Evolutionary conservation across 2,329 filamentous ascomycete genomes (phyloP), one percentile per base, ranked within the genome.

Genomic region (Dothistroma septosporum): DNA sequence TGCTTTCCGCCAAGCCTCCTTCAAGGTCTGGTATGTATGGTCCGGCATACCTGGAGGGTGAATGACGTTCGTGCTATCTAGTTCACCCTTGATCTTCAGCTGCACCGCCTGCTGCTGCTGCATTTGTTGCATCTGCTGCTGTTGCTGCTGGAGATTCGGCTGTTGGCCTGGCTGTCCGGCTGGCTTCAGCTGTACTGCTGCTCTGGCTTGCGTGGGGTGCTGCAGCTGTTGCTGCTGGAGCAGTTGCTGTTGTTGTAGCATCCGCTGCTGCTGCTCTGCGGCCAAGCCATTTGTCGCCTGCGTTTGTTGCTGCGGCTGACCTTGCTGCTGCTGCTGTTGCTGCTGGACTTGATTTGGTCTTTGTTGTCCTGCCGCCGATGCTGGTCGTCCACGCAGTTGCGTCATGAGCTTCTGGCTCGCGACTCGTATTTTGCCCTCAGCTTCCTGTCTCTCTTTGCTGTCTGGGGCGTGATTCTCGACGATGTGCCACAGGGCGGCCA

Each of bases 401-500:
- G 67, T 64, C 70, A 77, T 82, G 64, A 78, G 70, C 66, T 76
- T 78, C 73, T 80, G 79, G 48, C 78, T 69, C 28, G 74, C 72
- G 53, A 76, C 72, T 35, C 74, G 79, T 57, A 78, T 78, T 76
- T 83, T 85, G 59, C 81, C 77, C 14, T 78, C 76, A 21, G 86
- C 76, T 64, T 81, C 82, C 31, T 76, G 73, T 55, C 81, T 79
- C 12, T 80, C 79, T 1, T 75, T 69, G 55, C 77, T 82, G 57
- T 80, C 79, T 35, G 75, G 73, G 12, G 82, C 76, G 46, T 78
- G 77, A 47, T 69, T 77, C 61, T 83, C 79, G 55, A 83, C 75
- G 33, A 78, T 72, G 32, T 79, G 77, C 83, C 83, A 87, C 54
- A 84, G 76, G 62, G 76, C 79, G 59, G 78, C 77, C 63, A 87